A percentile compares a stretch with the other conserved stretches of the same genome.
Evolutionary conservation across 2,329 filamentous ascomycete genomes (phyloP).

Genomic region (Grosmannia penicillata): DNA sequence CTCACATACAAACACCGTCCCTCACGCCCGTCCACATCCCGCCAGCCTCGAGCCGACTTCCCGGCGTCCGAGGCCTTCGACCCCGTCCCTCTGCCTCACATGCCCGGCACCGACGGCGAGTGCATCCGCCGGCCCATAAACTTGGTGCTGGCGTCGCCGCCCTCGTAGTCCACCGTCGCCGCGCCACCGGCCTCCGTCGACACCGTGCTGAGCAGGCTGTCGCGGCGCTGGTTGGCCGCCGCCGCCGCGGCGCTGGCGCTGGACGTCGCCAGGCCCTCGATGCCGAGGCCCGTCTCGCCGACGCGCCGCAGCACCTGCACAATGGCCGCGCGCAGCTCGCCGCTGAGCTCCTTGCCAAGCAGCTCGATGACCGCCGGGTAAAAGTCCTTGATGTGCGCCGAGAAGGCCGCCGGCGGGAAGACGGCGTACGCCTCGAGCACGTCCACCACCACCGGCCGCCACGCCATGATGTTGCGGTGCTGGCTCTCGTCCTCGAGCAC

Average conservation of each 20-base stretch:
- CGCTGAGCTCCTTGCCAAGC: constrained; percentile 64
- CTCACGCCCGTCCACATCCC: too few relatives aligned
- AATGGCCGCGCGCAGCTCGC: constrained; percentile 64
- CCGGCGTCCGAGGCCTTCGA: too few relatives aligned
- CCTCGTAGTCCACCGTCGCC: constrained; percentile 10
- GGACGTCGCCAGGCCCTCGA: constrained; percentile 28
- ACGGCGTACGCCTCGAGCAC: constrained; percentile 84
- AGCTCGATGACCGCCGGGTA: constrained; percentile 78
- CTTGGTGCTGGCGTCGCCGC: constrained; percentile 13
- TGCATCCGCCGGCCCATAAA: constrained; percentile 12
- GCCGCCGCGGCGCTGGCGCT: background rate
- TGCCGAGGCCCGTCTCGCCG: constrained; percentile 58
- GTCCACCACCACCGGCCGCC: constrained; percentile 93
- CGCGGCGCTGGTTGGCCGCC: constrained; percentile 3
- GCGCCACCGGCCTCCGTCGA: constrained; percentile 4
- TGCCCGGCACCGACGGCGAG: constrained; percentile 2
- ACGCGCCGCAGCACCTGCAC: constrained; percentile 66
- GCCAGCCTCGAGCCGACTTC: too few relatives aligned
- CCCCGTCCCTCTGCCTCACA: background rate
- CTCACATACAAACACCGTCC: background rate
- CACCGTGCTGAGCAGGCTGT: constrained; percentile 10
- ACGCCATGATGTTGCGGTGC: constrained; percentile 91
- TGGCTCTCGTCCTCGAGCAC: constrained; percentile 88
- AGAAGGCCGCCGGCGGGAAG: constrained; percentile 70
- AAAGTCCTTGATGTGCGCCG: constrained; percentile 64